Base-by-base conservation (phyloP, 768 basidiomycete genomes). In the Suillus subluteus region DNA sequence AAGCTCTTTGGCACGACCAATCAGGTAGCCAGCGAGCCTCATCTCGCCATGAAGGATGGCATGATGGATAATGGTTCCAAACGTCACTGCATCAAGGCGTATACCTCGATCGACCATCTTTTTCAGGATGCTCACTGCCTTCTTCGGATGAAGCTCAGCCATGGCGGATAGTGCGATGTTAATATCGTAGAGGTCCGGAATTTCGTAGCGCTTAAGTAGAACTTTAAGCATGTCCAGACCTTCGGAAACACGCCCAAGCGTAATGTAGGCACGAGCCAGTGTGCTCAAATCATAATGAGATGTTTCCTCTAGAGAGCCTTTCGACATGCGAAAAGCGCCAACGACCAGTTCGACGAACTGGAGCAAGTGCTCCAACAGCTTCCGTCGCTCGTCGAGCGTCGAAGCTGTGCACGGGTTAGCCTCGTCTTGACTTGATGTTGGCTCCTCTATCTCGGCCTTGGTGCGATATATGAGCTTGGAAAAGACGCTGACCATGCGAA, bases 111-210 rank as follows among this genome's bases (percentile, higher is more conserved):
- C 69, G 1, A 78, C 69, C 87, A 91, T 90, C 40, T 80, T 79
- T 64, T 79, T 71, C n/a, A 92, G 73, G 70, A 88, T 78, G 21
- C 67, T 70, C 26, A 77, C 78, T 1, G 87, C 91, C 18, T 71
- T 71, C 13, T 76, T 75, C 26, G 88, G 84, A 52, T 83, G 77
- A 67, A 82, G 74, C 65, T 81, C 78, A 35, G 89, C 84, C 62
- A 91, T 74, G 12, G 82, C 84, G 4, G 81, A 79, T 64, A 92
- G 80, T 48, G 82, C 83, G 59, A 92, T 84, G 70, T 91, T 91
- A 61, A 90, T 78, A 71, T 92, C 91, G 72, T 86, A 79, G 46
- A 83, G 68, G 74, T 92, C 89, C 18, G 89, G 89, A 62, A 83
- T 71, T 72, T 88, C 84, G 64, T 73, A 76, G 59, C 87, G 85